Conservation (phyloP, 2,329 filamentous ascomycete species). For the Venturia oleaginea region DNA sequence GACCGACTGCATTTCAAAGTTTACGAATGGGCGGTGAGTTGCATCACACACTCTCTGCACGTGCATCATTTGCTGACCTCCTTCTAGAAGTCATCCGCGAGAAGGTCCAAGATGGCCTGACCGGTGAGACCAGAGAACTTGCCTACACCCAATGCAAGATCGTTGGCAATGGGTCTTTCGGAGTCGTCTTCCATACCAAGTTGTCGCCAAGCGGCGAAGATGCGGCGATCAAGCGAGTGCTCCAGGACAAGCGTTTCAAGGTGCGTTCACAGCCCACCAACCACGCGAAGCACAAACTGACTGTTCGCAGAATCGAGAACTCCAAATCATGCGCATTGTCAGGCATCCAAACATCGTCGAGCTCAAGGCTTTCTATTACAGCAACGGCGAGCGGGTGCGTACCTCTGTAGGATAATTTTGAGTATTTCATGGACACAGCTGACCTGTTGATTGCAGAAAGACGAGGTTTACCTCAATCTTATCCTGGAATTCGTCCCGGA, state of each 20-base stretch:
- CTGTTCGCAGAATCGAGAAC: slow-evolving; percentile 73
- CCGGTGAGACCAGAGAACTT: slow-evolving; percentile 91
- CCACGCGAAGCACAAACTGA: neutral
- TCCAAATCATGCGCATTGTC: slow-evolving; percentile 99
- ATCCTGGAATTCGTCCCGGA: slow-evolving; percentile 98
- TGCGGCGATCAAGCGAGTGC: slow-evolving; percentile 95
- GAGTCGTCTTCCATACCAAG: slow-evolving; percentile 98
- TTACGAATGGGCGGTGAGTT: slow-evolving; percentile 95
- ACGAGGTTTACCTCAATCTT: slow-evolving; percentile 97
- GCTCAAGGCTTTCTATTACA: slow-evolving; percentile 98
- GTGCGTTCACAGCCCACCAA: slow-evolving; percentile 38
- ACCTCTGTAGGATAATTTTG: slow-evolving; percentile 13
- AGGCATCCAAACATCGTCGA: slow-evolving; percentile 98
- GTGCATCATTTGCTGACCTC: slow-evolving; percentile 25
- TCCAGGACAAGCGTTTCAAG: slow-evolving; percentile 99
- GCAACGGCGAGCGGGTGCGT: slow-evolving; percentile 90
- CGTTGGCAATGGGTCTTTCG: slow-evolving; percentile 96
- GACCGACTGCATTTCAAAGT: slow-evolving; percentile 78
- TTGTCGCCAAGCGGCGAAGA: slow-evolving; percentile 96
- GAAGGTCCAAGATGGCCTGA: slow-evolving; percentile 97
- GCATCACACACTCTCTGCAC: neutral
- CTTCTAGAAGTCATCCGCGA: slow-evolving; percentile 85
- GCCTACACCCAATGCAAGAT: slow-evolving; percentile 99
- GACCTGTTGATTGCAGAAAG: slow-evolving; percentile 43
- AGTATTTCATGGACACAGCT: neutral